These are phyloP conservation scores for Carallia brachiata DNA, from an alignment of 345 rosid species.

Conservation along the genomic window DNA sequence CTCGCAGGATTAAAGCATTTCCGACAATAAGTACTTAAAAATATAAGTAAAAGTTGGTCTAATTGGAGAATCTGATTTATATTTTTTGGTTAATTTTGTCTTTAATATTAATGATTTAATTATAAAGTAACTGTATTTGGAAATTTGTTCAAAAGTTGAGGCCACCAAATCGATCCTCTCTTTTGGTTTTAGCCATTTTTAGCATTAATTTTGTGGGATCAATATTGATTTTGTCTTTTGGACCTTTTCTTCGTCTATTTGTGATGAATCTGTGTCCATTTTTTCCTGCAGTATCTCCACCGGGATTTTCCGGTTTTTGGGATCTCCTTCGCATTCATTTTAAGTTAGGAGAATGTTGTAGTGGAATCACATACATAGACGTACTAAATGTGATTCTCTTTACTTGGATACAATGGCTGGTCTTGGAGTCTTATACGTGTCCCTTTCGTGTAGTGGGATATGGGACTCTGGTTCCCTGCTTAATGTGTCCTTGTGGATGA, in stretches of 20 bases:
- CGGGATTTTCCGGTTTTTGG: not conserved
- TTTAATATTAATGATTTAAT: not conserved
- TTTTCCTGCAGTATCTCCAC: not conserved
- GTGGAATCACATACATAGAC: not conserved
- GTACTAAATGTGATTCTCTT: not conserved
- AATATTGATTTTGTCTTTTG: not conserved
- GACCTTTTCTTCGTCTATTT: not conserved
- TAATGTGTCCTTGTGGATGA: constrained; percentile 2
- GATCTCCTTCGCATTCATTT: not conserved
- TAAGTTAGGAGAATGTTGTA: not conserved
- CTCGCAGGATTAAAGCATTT: not conserved
- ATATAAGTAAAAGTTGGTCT: not conserved
- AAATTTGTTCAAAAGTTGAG: not conserved
- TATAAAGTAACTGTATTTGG: not conserved
- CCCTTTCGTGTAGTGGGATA: constrained; percentile 9
- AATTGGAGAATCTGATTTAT: not conserved
- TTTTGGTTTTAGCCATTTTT: not conserved
- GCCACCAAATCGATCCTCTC: not conserved
- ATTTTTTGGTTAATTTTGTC: not conserved
- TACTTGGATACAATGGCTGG: not conserved
- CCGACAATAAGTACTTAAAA: not conserved
- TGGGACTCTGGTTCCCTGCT: constrained; percentile 15
- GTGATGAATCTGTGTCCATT: not conserved
- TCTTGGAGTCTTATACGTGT: constrained; percentile 4
- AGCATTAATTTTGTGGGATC: not conserved